A percentile compares a stretch with the other conserved stretches of the same genome.
These are phyloP conservation scores for Pichia paraexigua DNA, from an alignment of 805 yeast species.

Conservation along the genomic window DNA sequence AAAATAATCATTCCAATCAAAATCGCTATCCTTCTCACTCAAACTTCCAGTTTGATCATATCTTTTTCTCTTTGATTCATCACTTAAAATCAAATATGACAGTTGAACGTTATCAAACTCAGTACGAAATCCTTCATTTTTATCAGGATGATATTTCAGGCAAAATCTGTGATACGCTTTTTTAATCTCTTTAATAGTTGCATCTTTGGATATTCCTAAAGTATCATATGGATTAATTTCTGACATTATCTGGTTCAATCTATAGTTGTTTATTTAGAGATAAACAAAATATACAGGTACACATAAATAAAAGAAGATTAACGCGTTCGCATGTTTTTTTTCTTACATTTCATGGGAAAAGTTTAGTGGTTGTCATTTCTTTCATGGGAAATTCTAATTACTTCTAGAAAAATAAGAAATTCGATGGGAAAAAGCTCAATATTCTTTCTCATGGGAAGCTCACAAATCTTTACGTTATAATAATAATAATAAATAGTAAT, in stretches of 20 bases:
- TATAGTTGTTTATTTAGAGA: not conserved
- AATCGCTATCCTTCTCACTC: conserved; percentile 34
- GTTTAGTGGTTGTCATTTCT: not conserved
- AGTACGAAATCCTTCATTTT: conserved; percentile 31
- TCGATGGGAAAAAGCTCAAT: too few relatives aligned
- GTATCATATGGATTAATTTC: conserved; percentile 46
- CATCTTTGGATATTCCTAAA: conserved; percentile 33
- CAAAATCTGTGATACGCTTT: conserved; percentile 61
- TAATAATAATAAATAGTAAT: too few relatives aligned
- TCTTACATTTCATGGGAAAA: too few relatives aligned
- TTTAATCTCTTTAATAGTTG: conserved; percentile 50
- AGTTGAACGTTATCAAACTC: conserved; percentile 65
- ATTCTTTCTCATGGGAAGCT: too few relatives aligned
- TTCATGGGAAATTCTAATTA: not conserved
- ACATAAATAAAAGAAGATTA: too few relatives aligned
- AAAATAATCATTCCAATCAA: conserved; percentile 56
- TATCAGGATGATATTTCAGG: conserved; percentile 65
- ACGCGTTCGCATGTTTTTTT: too few relatives aligned
- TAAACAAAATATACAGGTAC: too few relatives aligned
- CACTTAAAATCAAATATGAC: conserved; percentile 63
- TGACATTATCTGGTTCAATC: not conserved
- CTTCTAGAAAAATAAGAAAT: too few relatives aligned
- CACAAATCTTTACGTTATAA: too few relatives aligned
- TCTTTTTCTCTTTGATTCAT: conserved; percentile 42
- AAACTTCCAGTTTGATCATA: conserved; percentile 69